Evolutionary conservation across 176 grass and related monocot species (phyloP).

Genomic region (Cenchrus purpureus): DNA sequence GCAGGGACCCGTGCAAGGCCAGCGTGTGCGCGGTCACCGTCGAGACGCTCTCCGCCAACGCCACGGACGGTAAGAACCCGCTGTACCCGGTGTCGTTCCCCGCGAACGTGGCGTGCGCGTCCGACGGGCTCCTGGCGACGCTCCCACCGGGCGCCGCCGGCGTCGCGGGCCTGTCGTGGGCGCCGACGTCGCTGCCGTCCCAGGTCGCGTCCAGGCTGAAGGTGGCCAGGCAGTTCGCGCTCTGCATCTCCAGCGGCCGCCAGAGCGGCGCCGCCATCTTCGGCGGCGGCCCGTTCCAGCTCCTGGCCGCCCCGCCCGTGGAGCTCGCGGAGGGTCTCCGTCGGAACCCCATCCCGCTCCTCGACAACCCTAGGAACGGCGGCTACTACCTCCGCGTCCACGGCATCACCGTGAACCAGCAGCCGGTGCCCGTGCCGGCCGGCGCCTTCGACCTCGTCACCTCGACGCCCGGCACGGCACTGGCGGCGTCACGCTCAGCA

Average conservation of each 20-base stretch:
- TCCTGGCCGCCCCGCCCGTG: neutral
- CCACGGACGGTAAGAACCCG: constrained; percentile 50
- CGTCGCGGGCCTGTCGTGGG: constrained; percentile 44
- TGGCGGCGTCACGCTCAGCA: constrained; percentile 40
- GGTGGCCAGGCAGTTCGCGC: constrained; percentile 48
- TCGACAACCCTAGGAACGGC: constrained; percentile 49
- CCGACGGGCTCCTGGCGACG: neutral
- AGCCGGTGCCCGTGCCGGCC: neutral
- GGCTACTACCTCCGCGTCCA: constrained; percentile 60
- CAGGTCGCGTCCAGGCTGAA: constrained; percentile 45
- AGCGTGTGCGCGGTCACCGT: constrained; percentile 7
- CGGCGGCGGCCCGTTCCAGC: constrained; percentile 40
- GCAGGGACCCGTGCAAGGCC: neutral
- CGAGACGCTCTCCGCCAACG: constrained; percentile 24
- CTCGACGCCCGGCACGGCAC: neutral
- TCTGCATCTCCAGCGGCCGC: constrained; percentile 53
- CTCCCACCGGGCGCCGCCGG: constrained; percentile 10
- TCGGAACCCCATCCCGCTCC: neutral
- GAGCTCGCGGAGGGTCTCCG: neutral
- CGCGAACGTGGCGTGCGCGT: neutral
- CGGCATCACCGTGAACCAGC: constrained; percentile 16
- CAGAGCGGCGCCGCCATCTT: constrained; percentile 44
- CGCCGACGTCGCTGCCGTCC: constrained; percentile 32
- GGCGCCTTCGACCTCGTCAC: constrained; percentile 34
- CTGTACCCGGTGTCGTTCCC: constrained; percentile 22